Conservation (phyloP, 2,329 filamentous ascomycete genomes). For the Nakataea oryzae region DNA sequence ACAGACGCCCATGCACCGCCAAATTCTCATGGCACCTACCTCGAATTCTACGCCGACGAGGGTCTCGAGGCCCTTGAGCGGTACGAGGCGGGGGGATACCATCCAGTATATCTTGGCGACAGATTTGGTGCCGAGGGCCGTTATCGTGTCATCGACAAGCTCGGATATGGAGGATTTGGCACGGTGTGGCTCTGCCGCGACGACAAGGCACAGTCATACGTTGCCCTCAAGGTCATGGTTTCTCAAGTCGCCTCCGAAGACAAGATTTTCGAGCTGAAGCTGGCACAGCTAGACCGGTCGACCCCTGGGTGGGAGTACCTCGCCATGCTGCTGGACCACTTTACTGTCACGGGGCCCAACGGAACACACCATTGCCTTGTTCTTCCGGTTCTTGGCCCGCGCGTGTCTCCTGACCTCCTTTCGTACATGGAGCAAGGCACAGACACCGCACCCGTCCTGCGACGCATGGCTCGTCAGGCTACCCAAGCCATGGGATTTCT, state of each 20-base stretch:
- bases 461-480: neutral
- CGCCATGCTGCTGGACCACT: conserved; percentile 4
- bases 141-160: conserved; percentile 13
- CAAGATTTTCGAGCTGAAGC: neutral
- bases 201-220: neutral
- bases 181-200: conserved; percentile 16
- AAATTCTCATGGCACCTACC: no score
- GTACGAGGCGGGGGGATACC: conserved; percentile 10
- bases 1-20: no score
- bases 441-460: neutral
- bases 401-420: neutral
- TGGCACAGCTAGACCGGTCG: conserved; percentile 4
- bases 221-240: neutral
- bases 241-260: neutral
- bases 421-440: neutral
- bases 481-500: neutral
- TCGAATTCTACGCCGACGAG: no score
- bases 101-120: conserved; percentile 15
- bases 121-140: conserved; percentile 6
- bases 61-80: conserved; percentile 6
- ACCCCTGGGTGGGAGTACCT: conserved; percentile 6
- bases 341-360: neutral
- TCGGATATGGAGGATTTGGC: conserved; percentile 12
- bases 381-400: neutral
- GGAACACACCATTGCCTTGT: neutral